Evolutionary conservation across 768 basidiomycete genomes (phyloP), one percentile per base, ranked within the genome.

Genomic region (Arthromyces matolae): DNA sequence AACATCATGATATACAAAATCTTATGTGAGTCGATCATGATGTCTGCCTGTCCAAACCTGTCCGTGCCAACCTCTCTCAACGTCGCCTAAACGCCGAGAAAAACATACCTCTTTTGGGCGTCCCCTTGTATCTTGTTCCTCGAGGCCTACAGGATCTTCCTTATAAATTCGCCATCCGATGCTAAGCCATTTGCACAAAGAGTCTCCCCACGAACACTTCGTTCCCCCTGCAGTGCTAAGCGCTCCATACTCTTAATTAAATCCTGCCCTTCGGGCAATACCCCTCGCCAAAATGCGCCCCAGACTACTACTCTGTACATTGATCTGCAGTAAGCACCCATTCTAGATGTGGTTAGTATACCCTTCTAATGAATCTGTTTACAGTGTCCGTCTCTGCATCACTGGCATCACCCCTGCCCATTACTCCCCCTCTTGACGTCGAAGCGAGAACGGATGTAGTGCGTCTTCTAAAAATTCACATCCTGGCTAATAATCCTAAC

Each of bases 371-470:
- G n/a, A n/a, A 1, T 40, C 6, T n/a, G n/a, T n/a, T 3, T 31
- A 12, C 44, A 58, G 57, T 53, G 54, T 31, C 50, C 13, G 42
- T 37, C 18, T 38, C 40, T 42, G 47, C 25, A 23, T 47, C n/a
- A n/a, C n/a, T 34, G 22, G 57, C 52, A n/a, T 46, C 46, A 9
- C 57, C 54, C 16, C 31, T 58, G 18, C 57, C 54, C 27, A 41
- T 51, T 22, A 28, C 52, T 8, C 54, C 52, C 31, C 49, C 54
- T 16, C 51, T 55, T 28, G 57, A 58, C 29, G 54, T 58, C 24
- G 54, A 49, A 35, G 54, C 54, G 25, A 49, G 54, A 20, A 38
- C 28, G 37, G 47, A 49, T 28, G 54, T 52, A 35, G n/a, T n/a
- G n/a, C n/a, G n/a, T n/a, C n/a, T n/a, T n/a, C n/a, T n/a, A n/a